These are phyloP conservation scores for Ophiorrhiza pumila DNA, from an alignment of 257 asterid genomes.

Conservation along the genomic window DNA sequence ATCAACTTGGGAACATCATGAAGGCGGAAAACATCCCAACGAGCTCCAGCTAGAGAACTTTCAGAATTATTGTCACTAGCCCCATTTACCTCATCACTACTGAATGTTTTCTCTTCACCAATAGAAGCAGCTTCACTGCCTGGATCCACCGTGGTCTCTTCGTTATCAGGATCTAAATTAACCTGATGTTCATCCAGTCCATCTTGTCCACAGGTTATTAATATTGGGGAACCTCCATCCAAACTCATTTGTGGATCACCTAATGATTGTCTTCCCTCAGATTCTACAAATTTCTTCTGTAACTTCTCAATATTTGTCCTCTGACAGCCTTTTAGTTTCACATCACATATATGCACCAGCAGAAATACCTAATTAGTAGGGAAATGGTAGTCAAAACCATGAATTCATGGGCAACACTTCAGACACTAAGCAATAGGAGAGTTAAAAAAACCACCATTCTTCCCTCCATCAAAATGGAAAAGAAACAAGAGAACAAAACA, in stretches of 20 bases:
- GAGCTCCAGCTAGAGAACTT: constrained; percentile 61
- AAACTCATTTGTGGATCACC: constrained; percentile 31
- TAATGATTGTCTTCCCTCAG: constrained; percentile 39
- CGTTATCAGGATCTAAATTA: constrained; percentile 26
- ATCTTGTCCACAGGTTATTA: constrained; percentile 36
- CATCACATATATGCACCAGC: constrained; percentile 64
- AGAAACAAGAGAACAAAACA: neutral
- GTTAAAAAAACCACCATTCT: neutral
- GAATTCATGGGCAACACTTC: constrained; percentile 13
- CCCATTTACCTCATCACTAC: constrained; percentile 31
- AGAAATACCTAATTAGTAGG: constrained; percentile 63
- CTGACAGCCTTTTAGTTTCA: constrained; percentile 41
- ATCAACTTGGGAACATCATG: constrained; percentile 73
- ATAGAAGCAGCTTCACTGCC: constrained; percentile 35
- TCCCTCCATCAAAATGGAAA: neutral
- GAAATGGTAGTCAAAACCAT: constrained; percentile 21
- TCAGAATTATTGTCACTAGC: constrained; percentile 27
- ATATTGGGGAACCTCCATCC: constrained; percentile 36
- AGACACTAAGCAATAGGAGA: constrained; percentile 13
- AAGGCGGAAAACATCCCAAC: constrained; percentile 85
- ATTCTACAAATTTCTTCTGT: constrained; percentile 32
- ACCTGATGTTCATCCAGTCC: constrained; percentile 35
- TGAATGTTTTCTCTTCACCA: constrained; percentile 29
- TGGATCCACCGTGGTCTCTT: constrained; percentile 34
- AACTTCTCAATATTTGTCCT: constrained; percentile 35